Evolutionary conservation across 1,284 basidiomycete genomes (phyloP), one percentile per base, ranked within the genome.

Genomic region (Chondrostereum purpureum): DNA sequence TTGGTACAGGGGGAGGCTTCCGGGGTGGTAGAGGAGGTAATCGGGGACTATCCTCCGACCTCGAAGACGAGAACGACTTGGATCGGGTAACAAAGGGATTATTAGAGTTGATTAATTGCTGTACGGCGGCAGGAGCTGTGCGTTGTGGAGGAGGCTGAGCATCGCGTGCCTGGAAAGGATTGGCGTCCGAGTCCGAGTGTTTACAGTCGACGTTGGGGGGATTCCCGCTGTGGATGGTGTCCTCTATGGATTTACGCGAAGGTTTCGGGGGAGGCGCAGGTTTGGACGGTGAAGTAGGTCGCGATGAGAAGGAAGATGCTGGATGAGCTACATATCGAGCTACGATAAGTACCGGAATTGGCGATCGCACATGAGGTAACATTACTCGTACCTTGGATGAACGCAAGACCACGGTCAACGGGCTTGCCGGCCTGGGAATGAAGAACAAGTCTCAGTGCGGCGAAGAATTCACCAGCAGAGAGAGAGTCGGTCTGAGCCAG

Each of bases 391-490:
- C 85, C 79, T 69, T 88, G 84, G 2, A 83, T 70, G 54, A 88
- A 88, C 0, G 80, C 83, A 23, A 86, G 68, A 10, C 66, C 67
- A 33, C 76, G 65, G 48, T 84, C 81, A 1, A 83, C 58, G 5
- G 73, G 70, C 48, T 73, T 75, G 3, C 84, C 83, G 17, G 61
- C 63, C 51, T 76, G 69, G n/a, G 70, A 73, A 52, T 88, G 84
- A 14, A 76, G 58, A 0, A 83, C 70, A 3, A 88, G 73, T 24
- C 86, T 64, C 19, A 85, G 61, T 0, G 73, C 79, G 10, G 83
- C 85, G 55, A 88, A 88, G 57, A 88, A 84, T 54, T 88, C 81
- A n/a, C 80, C 80, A 1, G 77, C 78, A 10, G 70, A 69, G 34
- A 88, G 63, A 2, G 63, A 62, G 50, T 83, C 79, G 11, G 68